Evolutionary conservation across 2,329 filamentous ascomycete genomes (phyloP), one percentile per base, ranked within the genome.

Genomic region (Trichophyton simii): DNA sequence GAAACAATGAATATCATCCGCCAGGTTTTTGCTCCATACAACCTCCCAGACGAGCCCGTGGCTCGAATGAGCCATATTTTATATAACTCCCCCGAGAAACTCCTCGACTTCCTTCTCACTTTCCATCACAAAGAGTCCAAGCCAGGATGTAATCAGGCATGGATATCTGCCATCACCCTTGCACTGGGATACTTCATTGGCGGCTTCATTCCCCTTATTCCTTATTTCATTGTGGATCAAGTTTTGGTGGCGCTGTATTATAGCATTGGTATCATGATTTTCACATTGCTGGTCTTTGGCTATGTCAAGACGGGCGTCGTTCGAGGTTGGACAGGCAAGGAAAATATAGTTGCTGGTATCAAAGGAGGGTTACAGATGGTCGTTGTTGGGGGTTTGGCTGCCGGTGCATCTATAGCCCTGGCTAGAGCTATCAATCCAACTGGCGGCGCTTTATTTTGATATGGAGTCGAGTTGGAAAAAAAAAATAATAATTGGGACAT

Each of bases 101-200:
- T 79, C 25, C 71, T 75, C 25, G 75, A 77, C 20, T 80, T 81
- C 65, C 68, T 81, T 42, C 72, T 80, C 64, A 70, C 72, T 25
- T 80, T 80, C 63, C 72, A 80, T 63, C 76, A 80, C 65, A 73
- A 76, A 57, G 72, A 79, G 46, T 67, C 73, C 1, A 72, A 74
- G 62, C 77, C 77, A 1, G 73, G 77, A 50, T 74, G 73, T 58
- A 75, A 77, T 57, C 73, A 76, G 62, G 77, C 77, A 9, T 78
- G 74, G 68, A 74, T 73, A 52, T 85, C 82, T 0, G 87, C 84
- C 1, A 65, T 84, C 28, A 88, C 84, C 7, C 86, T 89, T 67
- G 83, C 85, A 0, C 68, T 84, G 15, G 85, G 85, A 41, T 89
- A 89, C 70, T 84, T 89, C 59, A 71, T 88, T 22, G 87, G 87